Evolutionary conservation across 140 eudicot species (phyloP).

Genomic region (Anethum foeniculum): DNA sequence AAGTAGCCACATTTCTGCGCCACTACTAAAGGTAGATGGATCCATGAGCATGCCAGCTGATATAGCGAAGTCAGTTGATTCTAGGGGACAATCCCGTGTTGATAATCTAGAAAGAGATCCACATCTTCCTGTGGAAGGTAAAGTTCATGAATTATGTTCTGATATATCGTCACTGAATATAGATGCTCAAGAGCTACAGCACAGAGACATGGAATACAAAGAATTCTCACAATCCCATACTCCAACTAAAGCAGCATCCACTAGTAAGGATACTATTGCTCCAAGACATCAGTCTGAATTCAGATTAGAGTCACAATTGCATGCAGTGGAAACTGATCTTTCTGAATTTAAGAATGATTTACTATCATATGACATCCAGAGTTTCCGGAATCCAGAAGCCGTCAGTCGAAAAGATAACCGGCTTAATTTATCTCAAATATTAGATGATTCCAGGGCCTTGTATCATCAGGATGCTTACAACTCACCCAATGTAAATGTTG

Average conservation of each 20-base stretch:
- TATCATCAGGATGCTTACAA: slow-evolving; percentile 19
- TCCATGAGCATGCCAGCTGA: slow-evolving; percentile 5
- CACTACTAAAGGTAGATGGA: slow-evolving; percentile 19
- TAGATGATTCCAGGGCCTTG: slow-evolving; percentile 24
- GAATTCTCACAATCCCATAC: slow-evolving; percentile 27
- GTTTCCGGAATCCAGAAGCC: slow-evolving; percentile 61
- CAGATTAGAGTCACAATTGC: slow-evolving; percentile 30
- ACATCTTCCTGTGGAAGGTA: slow-evolving; percentile 24
- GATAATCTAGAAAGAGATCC: slow-evolving; percentile 22
- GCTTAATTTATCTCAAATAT: slow-evolving; percentile 34
- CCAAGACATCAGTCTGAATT: slow-evolving; percentile 23
- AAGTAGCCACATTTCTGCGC: slow-evolving; percentile 23
- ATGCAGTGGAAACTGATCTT: slow-evolving; percentile 23
- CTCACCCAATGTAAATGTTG: slow-evolving; percentile 22
- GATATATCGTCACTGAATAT: slow-evolving; percentile 39
- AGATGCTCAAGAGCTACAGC: slow-evolving; percentile 26
- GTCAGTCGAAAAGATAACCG: slow-evolving; percentile 30
- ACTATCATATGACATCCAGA: slow-evolving; percentile 55
- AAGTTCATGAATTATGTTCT: slow-evolving; percentile 33
- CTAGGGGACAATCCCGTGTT: slow-evolving; percentile 18
- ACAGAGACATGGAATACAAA: slow-evolving; percentile 22
- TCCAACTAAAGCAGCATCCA: background rate
- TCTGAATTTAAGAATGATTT: slow-evolving; percentile 51
- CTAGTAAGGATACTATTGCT: slow-evolving; percentile 13
- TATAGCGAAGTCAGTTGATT: slow-evolving; percentile 14